Evolutionary conservation across 129 eudicot species (phyloP), one percentile per base, ranked within the genome.

Genomic region (Smallanthus sonchifolius): DNA sequence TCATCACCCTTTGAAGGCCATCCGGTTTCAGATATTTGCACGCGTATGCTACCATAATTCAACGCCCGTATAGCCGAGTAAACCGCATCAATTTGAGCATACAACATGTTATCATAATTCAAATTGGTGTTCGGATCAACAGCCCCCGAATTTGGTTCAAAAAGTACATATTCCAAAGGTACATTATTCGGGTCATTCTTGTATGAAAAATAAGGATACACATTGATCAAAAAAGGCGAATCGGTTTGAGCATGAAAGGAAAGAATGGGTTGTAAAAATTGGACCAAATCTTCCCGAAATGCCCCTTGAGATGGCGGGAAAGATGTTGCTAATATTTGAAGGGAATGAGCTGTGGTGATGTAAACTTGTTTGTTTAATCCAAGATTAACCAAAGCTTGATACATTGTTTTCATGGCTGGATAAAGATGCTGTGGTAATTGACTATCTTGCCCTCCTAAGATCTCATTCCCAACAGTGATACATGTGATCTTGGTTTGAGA

Each of bases 1-100:
- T 87, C 66, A 51, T 95, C 99, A 6, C 99, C 99, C 72, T 85
- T 95, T 0, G 99, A 95, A n/a, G 99, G 99, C 99, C 99, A 95
- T 6, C 99, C 99, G 2, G 99, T 95, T 79, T 95, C 99, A 2
- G 99, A 95, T 30, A 95, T 87, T 48, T 84, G 86, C 14, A 95
- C 94, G 45, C 38, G 77, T 10, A 91, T 79, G 69, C 86, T 87
- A 4, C 57, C 78, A 68, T 82, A 86, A n/a, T 92, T 92, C 84
- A 95, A 75, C 3, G 87, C 91, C 59, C 77, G 80, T 24, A 95
- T 95, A 16, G 99, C 97, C 35, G 93, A 67, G 80, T 95, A 91
- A 75, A 95, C 97, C 28, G 99, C 93, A 69, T 95, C 99, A 44
- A 95, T 88, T 75, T 95, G 99, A 14, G 99, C 99, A 75, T 91